These are phyloP conservation scores for Populus hybrid DNA, from an alignment of 441 rosid genomes.

Conservation along the genomic window DNA sequence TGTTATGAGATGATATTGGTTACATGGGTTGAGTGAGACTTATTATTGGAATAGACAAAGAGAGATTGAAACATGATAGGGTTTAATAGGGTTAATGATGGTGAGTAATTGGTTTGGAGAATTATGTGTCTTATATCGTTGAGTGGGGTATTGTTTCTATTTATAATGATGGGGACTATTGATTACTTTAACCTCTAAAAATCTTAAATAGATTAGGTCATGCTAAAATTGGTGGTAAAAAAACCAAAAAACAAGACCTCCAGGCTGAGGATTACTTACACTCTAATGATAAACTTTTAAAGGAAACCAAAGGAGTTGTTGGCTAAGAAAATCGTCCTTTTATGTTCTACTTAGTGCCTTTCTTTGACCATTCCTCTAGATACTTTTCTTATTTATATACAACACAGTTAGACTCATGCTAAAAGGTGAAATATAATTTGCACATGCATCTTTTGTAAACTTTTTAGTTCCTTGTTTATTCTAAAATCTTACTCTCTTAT, in stretches of 20 bases:
- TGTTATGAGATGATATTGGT: not conserved
- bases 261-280: slow-evolving; percentile 35
- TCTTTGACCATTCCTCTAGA: no score
- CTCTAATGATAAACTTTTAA: slow-evolving; percentile 49
- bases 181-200: not conserved
- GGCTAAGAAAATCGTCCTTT: slow-evolving; percentile 58
- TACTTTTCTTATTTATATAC: not conserved
- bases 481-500: no score
- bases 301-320: slow-evolving; percentile 59
- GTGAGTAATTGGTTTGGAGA: not conserved
- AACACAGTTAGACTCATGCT: not conserved
- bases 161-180: not conserved
- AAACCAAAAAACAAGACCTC: no score
- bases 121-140: not conserved
- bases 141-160: not conserved
- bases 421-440: not conserved
- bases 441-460: not conserved
- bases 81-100: not conserved
- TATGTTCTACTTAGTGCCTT: slow-evolving; percentile 45
- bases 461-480: not conserved
- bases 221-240: no score
- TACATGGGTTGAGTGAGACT: not conserved
- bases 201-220: no score
- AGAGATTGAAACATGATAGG: not conserved
- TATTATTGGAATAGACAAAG: not conserved